A percentile compares a stretch with the other conserved stretches of the same genome.
These are phyloP conservation scores for Salix exigua DNA, from an alignment of 345 rosid species.

Conservation along the genomic window DNA sequence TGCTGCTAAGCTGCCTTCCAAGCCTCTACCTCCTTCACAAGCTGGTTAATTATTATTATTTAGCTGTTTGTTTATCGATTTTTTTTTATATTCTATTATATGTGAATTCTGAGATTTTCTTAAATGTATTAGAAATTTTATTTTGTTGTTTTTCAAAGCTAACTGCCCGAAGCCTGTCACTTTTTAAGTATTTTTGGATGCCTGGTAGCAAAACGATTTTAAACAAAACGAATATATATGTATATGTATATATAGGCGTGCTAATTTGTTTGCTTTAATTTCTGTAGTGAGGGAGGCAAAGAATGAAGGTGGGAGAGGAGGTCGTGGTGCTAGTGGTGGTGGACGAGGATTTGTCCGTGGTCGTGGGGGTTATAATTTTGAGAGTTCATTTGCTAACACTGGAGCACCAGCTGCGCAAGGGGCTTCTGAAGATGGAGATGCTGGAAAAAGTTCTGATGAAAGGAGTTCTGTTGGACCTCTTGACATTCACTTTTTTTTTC, in stretches of 20 bases:
- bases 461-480: conserved; percentile 21
- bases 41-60: conserved; percentile 11
- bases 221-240: not conserved
- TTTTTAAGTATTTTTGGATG: no score
- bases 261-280: not conserved
- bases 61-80: not conserved
- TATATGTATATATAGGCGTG: not conserved
- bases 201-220: no score
- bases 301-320: conserved; percentile 21
- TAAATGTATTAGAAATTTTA: not conserved
- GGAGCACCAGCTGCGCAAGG: conserved; percentile 4
- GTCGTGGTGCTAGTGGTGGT: conserved; percentile 10
- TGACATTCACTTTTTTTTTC: no score
- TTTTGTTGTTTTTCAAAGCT: not conserved
- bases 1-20: conserved; percentile 26
- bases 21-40: conserved; percentile 28
- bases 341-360: conserved; percentile 14
- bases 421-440: conserved; percentile 18
- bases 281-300: conserved; percentile 21
- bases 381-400: conserved; percentile 5
- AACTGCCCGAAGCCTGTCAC: no score
- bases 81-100: not conserved
- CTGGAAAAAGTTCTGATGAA: conserved; percentile 20
- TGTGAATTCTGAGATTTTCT: not conserved
- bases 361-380: conserved; percentile 23